Evolutionary conservation across 257 asterid genomes (phyloP).

Genomic region (Petunia axillaris): DNA sequence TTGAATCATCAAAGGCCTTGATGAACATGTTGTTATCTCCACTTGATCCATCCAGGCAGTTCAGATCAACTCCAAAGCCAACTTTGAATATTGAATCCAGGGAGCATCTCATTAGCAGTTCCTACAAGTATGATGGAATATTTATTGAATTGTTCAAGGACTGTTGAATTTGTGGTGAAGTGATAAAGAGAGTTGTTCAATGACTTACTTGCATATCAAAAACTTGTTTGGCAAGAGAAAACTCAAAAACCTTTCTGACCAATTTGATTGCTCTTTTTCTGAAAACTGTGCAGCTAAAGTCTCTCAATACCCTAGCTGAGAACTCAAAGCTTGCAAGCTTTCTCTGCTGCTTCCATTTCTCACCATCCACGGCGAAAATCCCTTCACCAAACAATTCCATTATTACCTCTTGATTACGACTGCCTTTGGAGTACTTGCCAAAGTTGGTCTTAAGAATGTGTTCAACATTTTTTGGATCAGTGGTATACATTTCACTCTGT

Average conservation of each 20-base stretch:
- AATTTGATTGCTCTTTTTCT: conserved; percentile 56
- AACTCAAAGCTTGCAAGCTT: conserved; percentile 75
- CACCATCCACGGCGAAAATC: conserved; percentile 72
- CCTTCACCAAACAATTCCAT: conserved; percentile 67
- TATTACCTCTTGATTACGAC: conserved; percentile 47
- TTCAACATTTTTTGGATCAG: conserved; percentile 57
- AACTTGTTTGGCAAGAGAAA: conserved; percentile 36
- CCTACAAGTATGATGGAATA: conserved; percentile 42
- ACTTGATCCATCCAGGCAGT: conserved; percentile 58
- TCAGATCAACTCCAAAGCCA: conserved; percentile 74
- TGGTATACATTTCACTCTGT: conserved; percentile 63
- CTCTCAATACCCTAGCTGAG: conserved; percentile 68
- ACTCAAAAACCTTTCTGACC: conserved; percentile 39
- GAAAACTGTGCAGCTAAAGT: conserved; percentile 66
- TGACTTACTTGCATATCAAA: conserved; percentile 66
- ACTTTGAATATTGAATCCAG: conserved; percentile 77
- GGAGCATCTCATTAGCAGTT: conserved; percentile 66
- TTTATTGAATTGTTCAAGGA: neutral
- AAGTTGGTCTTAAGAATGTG: conserved; percentile 64
- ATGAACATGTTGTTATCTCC: conserved; percentile 51
- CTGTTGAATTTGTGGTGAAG: no score
- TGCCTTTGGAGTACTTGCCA: conserved; percentile 53
- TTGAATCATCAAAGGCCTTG: conserved; percentile 79
- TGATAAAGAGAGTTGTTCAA: neutral
- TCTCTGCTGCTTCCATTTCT: conserved; percentile 76